phyloP scores from a whole-genome alignment of 345 rosid genomes.

The Excoecaria cochinchinensis region DNA sequence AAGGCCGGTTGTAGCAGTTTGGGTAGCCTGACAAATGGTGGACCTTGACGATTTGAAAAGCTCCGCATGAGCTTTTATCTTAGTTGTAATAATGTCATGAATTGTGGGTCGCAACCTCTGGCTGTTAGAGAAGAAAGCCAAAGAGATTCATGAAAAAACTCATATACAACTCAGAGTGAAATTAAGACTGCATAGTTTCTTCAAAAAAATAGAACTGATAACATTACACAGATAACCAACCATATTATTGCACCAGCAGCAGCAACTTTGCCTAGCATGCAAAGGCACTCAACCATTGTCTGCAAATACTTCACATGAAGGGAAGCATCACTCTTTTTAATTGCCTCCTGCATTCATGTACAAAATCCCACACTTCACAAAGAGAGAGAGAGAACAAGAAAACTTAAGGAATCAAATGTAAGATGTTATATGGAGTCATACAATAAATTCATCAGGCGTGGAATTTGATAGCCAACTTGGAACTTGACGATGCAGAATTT shows the following conservation, averaged over 20 bases:
- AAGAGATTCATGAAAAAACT: background rate
- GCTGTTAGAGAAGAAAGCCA: constrained; percentile 51
- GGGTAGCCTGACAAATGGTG: constrained; percentile 46
- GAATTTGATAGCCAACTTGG: constrained; percentile 87
- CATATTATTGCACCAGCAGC: constrained; percentile 97
- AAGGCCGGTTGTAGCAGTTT: constrained; percentile 40
- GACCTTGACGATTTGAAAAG: constrained; percentile 63
- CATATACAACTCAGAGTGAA: constrained; percentile 6
- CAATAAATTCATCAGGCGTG: constrained; percentile 90
- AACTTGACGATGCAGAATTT: constrained; percentile 51
- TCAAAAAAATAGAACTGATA: background rate
- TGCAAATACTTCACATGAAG: constrained; percentile 89
- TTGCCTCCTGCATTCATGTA: constrained; percentile 59
- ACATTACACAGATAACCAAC: constrained; percentile 48
- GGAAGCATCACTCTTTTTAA: constrained; percentile 85
- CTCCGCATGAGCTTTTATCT: constrained; percentile 74
- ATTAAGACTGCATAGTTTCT: background rate
- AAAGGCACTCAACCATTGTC: constrained; percentile 96
- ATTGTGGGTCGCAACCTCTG: constrained; percentile 89
- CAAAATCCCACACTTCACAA: constrained; percentile 24
- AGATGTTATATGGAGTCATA: constrained; percentile 34
- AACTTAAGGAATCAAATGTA: constrained; percentile 8
- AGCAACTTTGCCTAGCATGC: constrained; percentile 93
- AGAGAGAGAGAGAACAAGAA: constrained; percentile 12
- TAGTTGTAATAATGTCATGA: constrained; percentile 87